Conservation (phyloP, 148 eudicot genomes). For the Amaranthus cruentus region DNA sequence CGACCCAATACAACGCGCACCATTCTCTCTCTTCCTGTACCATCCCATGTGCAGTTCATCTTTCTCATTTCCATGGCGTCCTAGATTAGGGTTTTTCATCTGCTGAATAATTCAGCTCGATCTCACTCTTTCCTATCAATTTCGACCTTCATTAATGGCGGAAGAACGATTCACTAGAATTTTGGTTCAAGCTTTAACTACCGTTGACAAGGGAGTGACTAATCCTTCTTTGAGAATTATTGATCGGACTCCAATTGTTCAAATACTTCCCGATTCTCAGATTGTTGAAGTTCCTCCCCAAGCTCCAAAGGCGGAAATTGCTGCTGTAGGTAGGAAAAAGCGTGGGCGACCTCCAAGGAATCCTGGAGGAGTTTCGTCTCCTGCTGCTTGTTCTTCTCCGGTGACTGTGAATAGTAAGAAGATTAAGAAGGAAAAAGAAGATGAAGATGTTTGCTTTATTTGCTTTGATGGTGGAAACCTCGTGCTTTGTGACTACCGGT, state of each 20-base stretch:
- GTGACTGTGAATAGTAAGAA: conserved; percentile 24
- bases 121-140: neutral
- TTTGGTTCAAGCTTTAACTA: conserved; percentile 20
- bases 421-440: conserved; percentile 49
- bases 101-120: neutral
- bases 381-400: neutral
- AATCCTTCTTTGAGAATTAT: neutral
- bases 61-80: conserved; percentile 16
- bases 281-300: conserved; percentile 26
- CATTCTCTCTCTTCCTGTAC: conserved; percentile 6
- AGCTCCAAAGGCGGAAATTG: conserved; percentile 15
- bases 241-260: conserved; percentile 26
- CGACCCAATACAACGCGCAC: conserved; percentile 38
- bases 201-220: conserved; percentile 19
- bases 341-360: conserved; percentile 69
- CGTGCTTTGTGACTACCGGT: conserved; percentile 87
- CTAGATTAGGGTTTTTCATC: conserved; percentile 31
- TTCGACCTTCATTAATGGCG: conserved; percentile 18
- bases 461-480: conserved; percentile 90
- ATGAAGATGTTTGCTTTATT: conserved; percentile 88
- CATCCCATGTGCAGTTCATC: conserved; percentile 32
- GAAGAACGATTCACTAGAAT: conserved; percentile 6
- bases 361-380: conserved; percentile 17
- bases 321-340: conserved; percentile 31
- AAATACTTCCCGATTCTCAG: conserved; percentile 23